Conservation (phyloP, 1,284 basidiomycete genomes). For the Marasmius oreades region DNA sequence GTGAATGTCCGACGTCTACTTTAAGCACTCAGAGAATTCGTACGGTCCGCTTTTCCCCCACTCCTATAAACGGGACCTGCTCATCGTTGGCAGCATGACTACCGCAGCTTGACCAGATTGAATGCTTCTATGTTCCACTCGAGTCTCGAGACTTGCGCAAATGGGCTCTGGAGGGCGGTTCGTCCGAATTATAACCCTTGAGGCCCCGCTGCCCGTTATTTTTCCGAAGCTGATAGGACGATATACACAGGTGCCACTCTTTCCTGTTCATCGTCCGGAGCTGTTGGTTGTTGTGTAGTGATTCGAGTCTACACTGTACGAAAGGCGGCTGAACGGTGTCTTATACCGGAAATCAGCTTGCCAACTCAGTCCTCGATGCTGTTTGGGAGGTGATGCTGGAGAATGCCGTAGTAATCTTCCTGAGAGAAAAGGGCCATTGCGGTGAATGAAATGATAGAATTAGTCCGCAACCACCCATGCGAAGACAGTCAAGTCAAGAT, state of each 20-base stretch:
- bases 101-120: background rate
- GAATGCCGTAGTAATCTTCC: no score
- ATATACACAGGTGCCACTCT: background rate
- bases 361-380: no score
- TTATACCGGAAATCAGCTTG: no score
- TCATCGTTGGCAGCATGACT: background rate
- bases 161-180: background rate
- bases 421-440: no score
- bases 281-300: no score
- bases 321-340: no score
- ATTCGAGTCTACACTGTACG: no score
- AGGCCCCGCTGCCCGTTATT: background rate
- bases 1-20: background rate
- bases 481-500: background rate
- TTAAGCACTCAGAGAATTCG: background rate
- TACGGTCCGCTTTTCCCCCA: background rate
- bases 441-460: background rate
- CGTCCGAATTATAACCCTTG: background rate
- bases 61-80: background rate
- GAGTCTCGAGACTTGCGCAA: background rate
- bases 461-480: background rate
- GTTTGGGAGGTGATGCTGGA: no score
- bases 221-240: background rate
- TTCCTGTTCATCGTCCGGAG: background rate
- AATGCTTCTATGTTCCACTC: background rate